Evolutionary conservation across 345 rosid species (phyloP), one percentile per base, ranked within the genome.

Genomic region (Gossypium thurberi): DNA sequence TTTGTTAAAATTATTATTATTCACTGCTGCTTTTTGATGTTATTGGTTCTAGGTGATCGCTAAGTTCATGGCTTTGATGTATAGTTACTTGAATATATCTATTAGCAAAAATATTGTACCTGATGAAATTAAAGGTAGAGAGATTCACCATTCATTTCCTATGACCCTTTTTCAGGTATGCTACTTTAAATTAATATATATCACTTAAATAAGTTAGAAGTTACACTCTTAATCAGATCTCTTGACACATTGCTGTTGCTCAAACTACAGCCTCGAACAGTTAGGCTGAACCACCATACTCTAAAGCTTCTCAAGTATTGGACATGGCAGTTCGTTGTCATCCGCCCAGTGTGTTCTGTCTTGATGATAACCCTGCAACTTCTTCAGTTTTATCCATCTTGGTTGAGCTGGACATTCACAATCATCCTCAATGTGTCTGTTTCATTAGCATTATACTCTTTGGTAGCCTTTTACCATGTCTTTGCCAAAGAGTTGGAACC

Each of bases 391-490:
- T 92, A 94, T 77, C 97, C 99, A 9, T 74, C 87, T 60, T 94
- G 99, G 99, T 72, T 94, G 85, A 94, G 97, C 83, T 94, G 99
- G 99, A 87, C 93, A 66, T 86, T 94, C 82, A 92, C 98, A 11
- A 82, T 94, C 74, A 80, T 92, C 76, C 92, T 94, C 74, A 94
- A 94, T 64, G 52, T 88, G 74, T 94, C 98, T 5, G 98, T 94
- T 65, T 88, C 99, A 11, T 81, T 94, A 74, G 99, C 99, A 6
- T 78, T 94, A 76, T 94, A 94, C 76, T 86, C 99, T 23, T 87
- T 94, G 73, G 92, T 92, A 71, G 7, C 84, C 21, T 95, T 92
- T 83, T 95, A 90, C 86, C 99, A 95, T 65, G 97, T 92, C 10
- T 94, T 95, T 79, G 97, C 92, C 51, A 95, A 92, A 77, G 99